These are phyloP conservation scores for Nakazawaea laoshanensis DNA, from an alignment of 805 yeast genomes.

Conservation along the genomic window DNA sequence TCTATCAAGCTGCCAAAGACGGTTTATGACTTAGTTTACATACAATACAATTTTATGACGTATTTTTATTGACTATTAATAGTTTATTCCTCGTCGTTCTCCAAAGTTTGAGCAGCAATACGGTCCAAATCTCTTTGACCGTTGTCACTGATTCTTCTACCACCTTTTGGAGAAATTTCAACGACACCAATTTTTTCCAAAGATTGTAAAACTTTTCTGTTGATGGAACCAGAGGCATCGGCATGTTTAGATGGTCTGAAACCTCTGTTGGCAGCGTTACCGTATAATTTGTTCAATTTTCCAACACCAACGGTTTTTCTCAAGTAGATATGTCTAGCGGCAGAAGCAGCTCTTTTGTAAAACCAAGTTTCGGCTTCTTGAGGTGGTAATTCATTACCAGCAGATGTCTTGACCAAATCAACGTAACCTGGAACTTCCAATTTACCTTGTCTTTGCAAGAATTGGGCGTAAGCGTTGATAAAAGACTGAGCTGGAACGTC, in stretches of 20 bases:
- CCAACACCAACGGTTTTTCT: constrained; percentile 99
- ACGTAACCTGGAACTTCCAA: constrained; percentile 99
- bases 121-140: constrained; percentile 99
- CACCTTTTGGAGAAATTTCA: constrained; percentile 95
- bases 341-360: constrained; percentile 99
- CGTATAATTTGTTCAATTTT: constrained; percentile 97
- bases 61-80: background rate
- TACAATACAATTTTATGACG: background rate
- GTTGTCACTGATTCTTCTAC: constrained; percentile 98
- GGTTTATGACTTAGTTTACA: constrained; percentile 9
- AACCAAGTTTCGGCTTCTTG: constrained; percentile 99
- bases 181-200: constrained; percentile 97
- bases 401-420: constrained; percentile 98
- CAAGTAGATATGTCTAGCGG: constrained; percentile 99
- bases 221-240: constrained; percentile 98
- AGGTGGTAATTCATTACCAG: constrained; percentile 99
- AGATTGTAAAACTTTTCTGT: constrained; percentile 98
- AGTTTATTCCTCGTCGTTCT: constrained; percentile 65
- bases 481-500: constrained; percentile 99
- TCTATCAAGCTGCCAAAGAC: constrained; percentile 30
- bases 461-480: constrained; percentile 98
- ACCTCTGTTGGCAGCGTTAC: constrained; percentile 99
- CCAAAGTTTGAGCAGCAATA: constrained; percentile 98
- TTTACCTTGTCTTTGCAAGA: constrained; percentile 99
- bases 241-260: constrained; percentile 97